These are phyloP conservation scores for Dactylellina leptospora DNA, from an alignment of 2,329 filamentous ascomycete species.

Conservation along the genomic window DNA sequence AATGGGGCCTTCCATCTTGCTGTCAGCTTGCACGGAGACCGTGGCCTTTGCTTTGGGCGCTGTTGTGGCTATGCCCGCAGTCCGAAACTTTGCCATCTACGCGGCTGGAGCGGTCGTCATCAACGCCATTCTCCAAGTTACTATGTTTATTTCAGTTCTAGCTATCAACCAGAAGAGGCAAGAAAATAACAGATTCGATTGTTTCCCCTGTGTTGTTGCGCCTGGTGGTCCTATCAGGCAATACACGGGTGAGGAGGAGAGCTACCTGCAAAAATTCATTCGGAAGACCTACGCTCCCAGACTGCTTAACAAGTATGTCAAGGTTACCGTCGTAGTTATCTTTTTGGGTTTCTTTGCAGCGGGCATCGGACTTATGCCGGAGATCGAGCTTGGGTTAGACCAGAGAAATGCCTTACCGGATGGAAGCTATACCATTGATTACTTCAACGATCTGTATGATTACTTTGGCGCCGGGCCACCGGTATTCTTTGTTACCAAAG, in stretches of 20 bases:
- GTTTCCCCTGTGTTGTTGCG: constrained; percentile 85
- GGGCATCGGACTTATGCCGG: constrained; percentile 82
- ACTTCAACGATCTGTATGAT: constrained; percentile 93
- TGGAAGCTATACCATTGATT: constrained; percentile 92
- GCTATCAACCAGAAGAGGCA: constrained; percentile 90
- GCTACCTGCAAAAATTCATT: constrained; percentile 83
- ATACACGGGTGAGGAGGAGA: constrained; percentile 83
- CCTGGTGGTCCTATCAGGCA: constrained; percentile 67
- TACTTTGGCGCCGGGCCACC: constrained; percentile 93
- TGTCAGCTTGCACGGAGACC: constrained; percentile 94
- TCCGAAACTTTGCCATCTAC: constrained; percentile 96
- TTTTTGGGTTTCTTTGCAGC: constrained; percentile 90
- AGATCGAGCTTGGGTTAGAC: constrained; percentile 81
- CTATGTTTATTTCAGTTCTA: constrained; percentile 93
- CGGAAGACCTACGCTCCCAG: constrained; percentile 86
- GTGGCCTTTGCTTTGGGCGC: constrained; percentile 90
- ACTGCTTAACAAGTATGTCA: constrained; percentile 81
- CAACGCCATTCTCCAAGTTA: constrained; percentile 95
- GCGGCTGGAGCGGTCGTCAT: constrained; percentile 95
- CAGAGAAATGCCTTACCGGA: constrained; percentile 93
- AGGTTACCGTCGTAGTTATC: constrained; percentile 76
- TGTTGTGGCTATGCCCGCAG: constrained; percentile 96
- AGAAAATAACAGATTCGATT: constrained; percentile 87
- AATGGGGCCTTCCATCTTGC: constrained; percentile 95
- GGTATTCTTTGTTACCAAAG: constrained; percentile 91